Conservation (phyloP, 305 asterid genomes). For the Vinca major region DNA sequence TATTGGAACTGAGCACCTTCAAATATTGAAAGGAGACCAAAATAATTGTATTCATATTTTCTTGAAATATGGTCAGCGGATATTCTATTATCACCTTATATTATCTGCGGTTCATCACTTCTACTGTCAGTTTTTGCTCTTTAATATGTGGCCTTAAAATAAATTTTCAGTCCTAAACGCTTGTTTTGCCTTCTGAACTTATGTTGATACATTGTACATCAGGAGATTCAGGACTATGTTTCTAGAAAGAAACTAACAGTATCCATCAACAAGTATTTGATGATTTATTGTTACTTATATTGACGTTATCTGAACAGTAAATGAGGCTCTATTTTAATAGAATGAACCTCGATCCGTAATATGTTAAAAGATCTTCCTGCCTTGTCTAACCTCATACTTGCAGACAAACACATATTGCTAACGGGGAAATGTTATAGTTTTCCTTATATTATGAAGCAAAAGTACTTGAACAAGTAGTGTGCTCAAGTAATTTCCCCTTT, state of each 20-base stretch:
- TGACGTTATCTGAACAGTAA: neutral
- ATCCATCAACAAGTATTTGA: neutral
- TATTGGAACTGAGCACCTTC: neutral
- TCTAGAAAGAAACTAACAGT: neutral
- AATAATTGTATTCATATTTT: neutral
- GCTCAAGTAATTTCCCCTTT: neutral
- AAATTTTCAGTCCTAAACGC: neutral
- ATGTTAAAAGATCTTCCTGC: neutral
- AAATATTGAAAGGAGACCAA: conserved; percentile 2
- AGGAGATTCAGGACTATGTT: neutral
- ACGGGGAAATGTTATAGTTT: neutral
- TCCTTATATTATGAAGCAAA: neutral
- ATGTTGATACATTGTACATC: neutral
- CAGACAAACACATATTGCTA: neutral
- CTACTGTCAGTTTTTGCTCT: neutral
- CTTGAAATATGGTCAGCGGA: neutral
- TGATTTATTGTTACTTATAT: too few relatives aligned
- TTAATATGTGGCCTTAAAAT: neutral
- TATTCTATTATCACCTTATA: neutral
- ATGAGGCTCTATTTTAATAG: neutral
- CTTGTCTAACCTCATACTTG: too few relatives aligned
- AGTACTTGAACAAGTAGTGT: neutral
- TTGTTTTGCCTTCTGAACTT: neutral
- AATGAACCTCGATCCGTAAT: neutral
- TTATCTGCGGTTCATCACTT: neutral